Evolutionary conservation across 2,329 filamentous ascomycete species (phyloP), one percentile per base, ranked within the genome.

Genomic region (Penicillium aurantiogriseum): DNA sequence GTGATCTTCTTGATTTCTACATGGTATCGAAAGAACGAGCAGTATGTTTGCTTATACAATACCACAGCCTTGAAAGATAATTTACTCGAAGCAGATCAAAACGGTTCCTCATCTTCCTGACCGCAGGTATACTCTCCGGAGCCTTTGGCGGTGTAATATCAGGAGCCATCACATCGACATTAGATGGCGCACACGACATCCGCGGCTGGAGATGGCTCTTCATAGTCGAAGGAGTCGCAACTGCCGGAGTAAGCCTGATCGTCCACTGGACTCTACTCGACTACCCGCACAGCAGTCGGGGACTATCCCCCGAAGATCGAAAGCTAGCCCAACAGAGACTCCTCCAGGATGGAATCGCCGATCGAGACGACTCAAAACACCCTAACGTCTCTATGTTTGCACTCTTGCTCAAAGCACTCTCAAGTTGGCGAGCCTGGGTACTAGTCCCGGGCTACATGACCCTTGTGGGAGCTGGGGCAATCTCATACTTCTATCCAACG

Each of bases 201-300:
- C 44, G 54, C 1, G 54, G 57, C 10, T 59, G 54, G 57, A 25
- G 54, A 9, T 59, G 57, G 57, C 49, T 57, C 2, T 57, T 59
- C 36, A 59, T 57, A 13, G 40, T 55, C 39, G 49, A 57, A 36
- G 50, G 57, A 6, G 33, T 43, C 17, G n/a, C 45, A n/a, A 59
- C 57, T 36, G 45, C 45, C 8, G 54, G 44, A 2, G 19, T 54
- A 4, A 49, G 43, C 13, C n/a, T 57, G 3, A n/a, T 54, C 7
- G 44, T 36, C 2, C 39, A 53, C 11, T 54, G 38, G 44, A 43
- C 45, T 5, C 25, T 59, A 8, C 50, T 40, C 11, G 57, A 59
- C 25, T 59, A 40, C 40, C 54, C 54, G n/a, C 27, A 42, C 27
- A 31, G n/a, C 15, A 57, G 45, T 29, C 50, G 51, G 8, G 33